Conservation (phyloP, 305 asterid species). For the Fraxinus albicans region DNA sequence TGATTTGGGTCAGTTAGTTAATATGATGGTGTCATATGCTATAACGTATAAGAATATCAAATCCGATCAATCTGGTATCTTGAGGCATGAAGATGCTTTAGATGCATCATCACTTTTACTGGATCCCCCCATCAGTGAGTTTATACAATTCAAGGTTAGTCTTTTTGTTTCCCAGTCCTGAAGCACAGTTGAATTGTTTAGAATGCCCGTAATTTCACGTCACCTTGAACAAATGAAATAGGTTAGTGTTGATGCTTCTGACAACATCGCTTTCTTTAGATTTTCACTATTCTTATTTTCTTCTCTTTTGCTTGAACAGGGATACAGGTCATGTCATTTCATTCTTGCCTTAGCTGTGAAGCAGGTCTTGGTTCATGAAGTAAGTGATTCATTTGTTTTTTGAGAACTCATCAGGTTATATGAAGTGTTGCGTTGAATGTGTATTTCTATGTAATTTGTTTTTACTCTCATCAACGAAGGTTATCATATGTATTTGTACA, state of each 20-base stretch:
- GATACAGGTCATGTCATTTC: constrained; percentile 52
- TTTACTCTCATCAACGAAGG: not conserved
- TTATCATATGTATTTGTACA: not conserved
- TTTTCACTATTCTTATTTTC: constrained; percentile 10
- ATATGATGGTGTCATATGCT: constrained; percentile 84
- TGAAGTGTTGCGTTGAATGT: not conserved
- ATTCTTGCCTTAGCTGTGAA: constrained; percentile 74
- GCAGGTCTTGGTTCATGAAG: constrained; percentile 94
- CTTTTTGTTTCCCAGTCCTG: constrained; percentile 15
- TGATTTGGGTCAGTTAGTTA: constrained; percentile 61
- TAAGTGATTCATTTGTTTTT: constrained; percentile 25
- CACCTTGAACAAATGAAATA: not conserved
- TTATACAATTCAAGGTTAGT: constrained; percentile 71
- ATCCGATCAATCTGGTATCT: constrained; percentile 49
- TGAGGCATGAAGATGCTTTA: constrained; percentile 50
- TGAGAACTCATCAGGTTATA: not conserved
- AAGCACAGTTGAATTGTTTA: not conserved
- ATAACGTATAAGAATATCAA: constrained; percentile 70
- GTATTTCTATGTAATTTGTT: not conserved
- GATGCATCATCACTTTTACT: constrained; percentile 62
- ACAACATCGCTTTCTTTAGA: constrained; percentile 17
- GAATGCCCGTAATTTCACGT: not conserved
- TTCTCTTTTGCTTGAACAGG: constrained; percentile 52
- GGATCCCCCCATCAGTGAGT: constrained; percentile 77
- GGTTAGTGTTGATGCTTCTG: constrained; percentile 13